Base-by-base conservation (phyloP, 2,329 filamentous ascomycete genomes). In the Stachybotrys elegans region DNA sequence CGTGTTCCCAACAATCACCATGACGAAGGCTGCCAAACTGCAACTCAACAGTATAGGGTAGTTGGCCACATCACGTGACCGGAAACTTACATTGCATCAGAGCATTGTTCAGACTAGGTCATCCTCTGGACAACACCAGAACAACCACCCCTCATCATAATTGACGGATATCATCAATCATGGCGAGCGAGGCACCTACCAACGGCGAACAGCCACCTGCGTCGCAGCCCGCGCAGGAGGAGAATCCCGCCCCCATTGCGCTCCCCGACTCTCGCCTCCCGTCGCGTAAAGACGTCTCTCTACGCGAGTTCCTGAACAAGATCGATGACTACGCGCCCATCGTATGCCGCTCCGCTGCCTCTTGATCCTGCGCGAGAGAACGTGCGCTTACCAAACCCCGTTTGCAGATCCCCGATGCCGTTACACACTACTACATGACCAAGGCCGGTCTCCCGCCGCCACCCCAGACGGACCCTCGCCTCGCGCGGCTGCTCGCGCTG, bases 241-340 rank as follows among this genome's bases (percentile, higher is more conserved):
- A 62, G 38, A 49, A 42, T 14, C 48, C 50, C 3, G 69, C 74
- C 42, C 62, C 78, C 40, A 71, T 69, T 32, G 63, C 75, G 9
- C 63, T 68, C 6, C 65, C 75, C 6, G 84, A 87, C 47, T 66
- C 82, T 32, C 81, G 79, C 58, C 71, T 88, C 51, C 83, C 86
- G 2, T 84, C 84, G 42, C 88, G 90, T 63, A 97, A 97, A 69
- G 93, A 98, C 68, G 84, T 86, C 17, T 95, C 87, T 31, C 71
- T 98, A 52, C 86, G 91, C 60, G 92, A 97, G 67, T 96, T 98
- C 61, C 68, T 98, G 16, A 79, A 79, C 51, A 96, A 95, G 75
- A 97, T 98, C 85, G 93, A 98, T 62, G 93, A 98, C 59, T 97
- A 93, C 68, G 90, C 93, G 48, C 93, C 93, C 11, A 95, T 98